Evolutionary conservation across 768 basidiomycete species (phyloP), one percentile per base, ranked within the genome.

Genomic region (Ramaria sp.): DNA sequence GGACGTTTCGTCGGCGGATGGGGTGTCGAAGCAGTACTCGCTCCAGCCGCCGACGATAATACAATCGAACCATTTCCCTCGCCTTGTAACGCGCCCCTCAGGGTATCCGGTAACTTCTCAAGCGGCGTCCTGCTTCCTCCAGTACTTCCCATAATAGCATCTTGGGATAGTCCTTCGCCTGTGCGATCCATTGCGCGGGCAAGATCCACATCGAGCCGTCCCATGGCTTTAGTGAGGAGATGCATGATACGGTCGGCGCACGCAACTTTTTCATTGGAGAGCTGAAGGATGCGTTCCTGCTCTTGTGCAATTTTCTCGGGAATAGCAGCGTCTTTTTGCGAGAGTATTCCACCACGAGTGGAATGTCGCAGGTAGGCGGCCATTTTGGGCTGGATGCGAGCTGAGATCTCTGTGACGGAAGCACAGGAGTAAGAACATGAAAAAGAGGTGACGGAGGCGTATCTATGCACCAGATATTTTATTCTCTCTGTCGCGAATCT

Each of bases 211-310:
- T 67, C 69, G 1, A 67, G 73, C 55, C 73, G 79, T 31, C 80
- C 81, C 4, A 65, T 75, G 31, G 82, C 79, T 12, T 70, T 78
- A n/a, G 71, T 74, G 1, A 78, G 79, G 10, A 66, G 71, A 15
- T 65, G 70, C 1, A 69, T 69, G 33, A 72, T 71, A 15, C 72
- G 70, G 46, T 72, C 75, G 7, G 65, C 69, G 27, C 78, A 63
- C 4, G 53, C 64, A 2, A 73, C 66, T 66, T 78, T 78, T 67
- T 78, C 77, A 10, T 67, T 67, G 1, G 73, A 66, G 9, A 77
- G 67, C 24, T 68, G 66, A 37, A 76, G 70, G 13, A 80, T 22
- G 59, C 68, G 57, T 34, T 63, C 54, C 67, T 65, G 62, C 56
- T 66, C 60, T 55, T 64, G 59, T 47, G 59, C 62, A 54, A 75